Conservation (phyloP, 345 rosid species). For the Salix udensis region DNA sequence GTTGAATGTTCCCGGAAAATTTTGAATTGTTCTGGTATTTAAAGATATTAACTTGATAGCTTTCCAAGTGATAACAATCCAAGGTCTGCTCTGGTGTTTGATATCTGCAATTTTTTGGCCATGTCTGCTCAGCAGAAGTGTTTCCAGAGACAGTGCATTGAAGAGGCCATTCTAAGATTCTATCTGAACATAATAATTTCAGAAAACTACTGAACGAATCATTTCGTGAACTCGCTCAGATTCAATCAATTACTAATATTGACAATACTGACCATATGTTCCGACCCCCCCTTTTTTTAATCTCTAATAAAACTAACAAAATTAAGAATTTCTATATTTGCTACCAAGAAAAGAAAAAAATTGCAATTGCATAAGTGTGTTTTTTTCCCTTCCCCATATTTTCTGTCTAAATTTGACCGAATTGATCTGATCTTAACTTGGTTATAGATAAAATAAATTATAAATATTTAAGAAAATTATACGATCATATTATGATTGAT, state of each 20-base stretch:
- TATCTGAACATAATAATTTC: not conserved
- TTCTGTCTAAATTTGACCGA: too few species aligned
- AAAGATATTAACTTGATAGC: not conserved
- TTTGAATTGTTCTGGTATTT: not conserved
- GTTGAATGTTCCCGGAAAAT: not conserved
- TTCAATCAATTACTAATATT: not conserved
- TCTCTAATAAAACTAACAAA: not conserved
- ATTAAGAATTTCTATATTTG: not conserved
- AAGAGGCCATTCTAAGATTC: not conserved
- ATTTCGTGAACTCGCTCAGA: not conserved
- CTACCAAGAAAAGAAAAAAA: too few species aligned
- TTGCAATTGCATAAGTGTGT: too few species aligned
- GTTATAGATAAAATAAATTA: too few species aligned
- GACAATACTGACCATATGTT: not conserved
- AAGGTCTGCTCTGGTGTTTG: not conserved
- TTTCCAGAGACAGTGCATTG: not conserved
- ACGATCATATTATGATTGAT: too few species aligned
- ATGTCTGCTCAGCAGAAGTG: not conserved
- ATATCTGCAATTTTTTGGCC: not conserved
- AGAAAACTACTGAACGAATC: not conserved
- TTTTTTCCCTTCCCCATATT: too few species aligned
- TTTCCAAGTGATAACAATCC: not conserved
- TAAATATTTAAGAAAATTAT: too few species aligned
- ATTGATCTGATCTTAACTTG: too few species aligned
- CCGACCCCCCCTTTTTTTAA: not conserved